Evolutionary conservation across 495 filamentous ascomycete species (phyloP).

Genomic region (Aspergillus bridgeri): DNA sequence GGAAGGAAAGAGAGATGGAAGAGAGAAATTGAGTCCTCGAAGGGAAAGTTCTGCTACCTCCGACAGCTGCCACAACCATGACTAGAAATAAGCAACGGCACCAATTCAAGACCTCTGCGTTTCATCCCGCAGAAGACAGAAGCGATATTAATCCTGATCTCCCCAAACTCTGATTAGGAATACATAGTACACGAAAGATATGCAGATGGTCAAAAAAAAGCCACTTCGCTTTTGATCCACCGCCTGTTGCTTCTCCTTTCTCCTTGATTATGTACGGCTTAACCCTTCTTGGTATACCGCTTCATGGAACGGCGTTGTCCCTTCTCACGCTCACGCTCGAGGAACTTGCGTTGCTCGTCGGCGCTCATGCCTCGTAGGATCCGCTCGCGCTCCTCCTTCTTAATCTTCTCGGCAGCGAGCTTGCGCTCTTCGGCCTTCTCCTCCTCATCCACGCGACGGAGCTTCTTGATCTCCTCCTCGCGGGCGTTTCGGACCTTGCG

Average conservation of each 20-base stretch:
- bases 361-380: conserved; percentile 79
- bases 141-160: conserved; percentile 3
- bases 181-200: conserved; percentile 28
- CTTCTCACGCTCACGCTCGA: conserved; percentile 87
- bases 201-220: conserved; percentile 12
- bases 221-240: conserved; percentile 15
- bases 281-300: conserved; percentile 56
- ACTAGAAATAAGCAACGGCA: not conserved
- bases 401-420: conserved; percentile 72
- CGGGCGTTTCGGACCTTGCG: conserved; percentile 77
- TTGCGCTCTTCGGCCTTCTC: conserved; percentile 90
- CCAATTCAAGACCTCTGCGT: not conserved
- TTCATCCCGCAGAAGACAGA: not conserved
- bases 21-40: not conserved
- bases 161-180: conserved; percentile 16
- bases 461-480: conserved; percentile 76
- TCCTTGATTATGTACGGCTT: conserved; percentile 9
- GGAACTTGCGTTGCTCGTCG: conserved; percentile 91
- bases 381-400: conserved; percentile 89
- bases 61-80: not conserved
- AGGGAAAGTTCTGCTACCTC: not conserved
- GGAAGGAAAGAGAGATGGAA: not conserved
- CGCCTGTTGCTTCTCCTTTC: not conserved
- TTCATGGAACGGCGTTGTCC: conserved; percentile 69
- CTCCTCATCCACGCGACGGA: conserved; percentile 80